phyloP scores from a whole-genome alignment of 2,329 filamentous ascomycete genomes.

The Hortaea sp. region DNA sequence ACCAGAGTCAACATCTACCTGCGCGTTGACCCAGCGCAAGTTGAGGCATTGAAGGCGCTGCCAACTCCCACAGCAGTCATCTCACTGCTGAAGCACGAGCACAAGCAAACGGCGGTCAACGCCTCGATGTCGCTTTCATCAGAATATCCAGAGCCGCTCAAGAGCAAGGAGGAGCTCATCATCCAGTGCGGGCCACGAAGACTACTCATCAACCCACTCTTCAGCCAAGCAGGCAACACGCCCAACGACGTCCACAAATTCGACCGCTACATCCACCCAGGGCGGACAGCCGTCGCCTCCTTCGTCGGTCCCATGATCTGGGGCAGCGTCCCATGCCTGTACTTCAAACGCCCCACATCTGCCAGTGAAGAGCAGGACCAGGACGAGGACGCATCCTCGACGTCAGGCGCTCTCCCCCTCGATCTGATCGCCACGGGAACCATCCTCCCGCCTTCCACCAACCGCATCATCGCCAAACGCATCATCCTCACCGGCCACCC shows the following conservation, averaged over 20 bases:
- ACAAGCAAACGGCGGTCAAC: slow-evolving; percentile 86
- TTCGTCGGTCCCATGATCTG: slow-evolving; percentile 87
- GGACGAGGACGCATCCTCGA: background rate
- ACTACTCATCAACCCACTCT: slow-evolving; percentile 79
- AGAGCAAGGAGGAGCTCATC: slow-evolving; percentile 85
- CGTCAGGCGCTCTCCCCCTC: slow-evolving; percentile 32
- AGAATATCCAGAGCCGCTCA: slow-evolving; percentile 65
- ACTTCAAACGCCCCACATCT: slow-evolving; percentile 55
- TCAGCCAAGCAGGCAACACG: slow-evolving; percentile 79
- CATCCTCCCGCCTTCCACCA: slow-evolving; percentile 62
- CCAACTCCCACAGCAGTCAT: slow-evolving; percentile 62
- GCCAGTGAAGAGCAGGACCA: slow-evolving; percentile 35
- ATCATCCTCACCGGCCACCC: slow-evolving; percentile 91
- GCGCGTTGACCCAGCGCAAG: slow-evolving; percentile 33
- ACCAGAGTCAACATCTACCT: slow-evolving; percentile 75
- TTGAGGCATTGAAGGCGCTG: slow-evolving; percentile 44
- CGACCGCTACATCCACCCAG: slow-evolving; percentile 82
- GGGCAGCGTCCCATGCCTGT: slow-evolving; percentile 82
- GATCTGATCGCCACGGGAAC: slow-evolving; percentile 80
- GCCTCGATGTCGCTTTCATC: slow-evolving; percentile 79
- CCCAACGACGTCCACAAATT: slow-evolving; percentile 98
- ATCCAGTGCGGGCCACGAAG: slow-evolving; percentile 84
- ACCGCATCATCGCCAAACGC: slow-evolving; percentile 81
- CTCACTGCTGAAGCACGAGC: slow-evolving; percentile 84
- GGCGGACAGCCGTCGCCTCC: slow-evolving; percentile 76